These are phyloP conservation scores for Phytophthora lateralis DNA, from an alignment of 352 stramenopile species.

Conservation along the genomic window DNA sequence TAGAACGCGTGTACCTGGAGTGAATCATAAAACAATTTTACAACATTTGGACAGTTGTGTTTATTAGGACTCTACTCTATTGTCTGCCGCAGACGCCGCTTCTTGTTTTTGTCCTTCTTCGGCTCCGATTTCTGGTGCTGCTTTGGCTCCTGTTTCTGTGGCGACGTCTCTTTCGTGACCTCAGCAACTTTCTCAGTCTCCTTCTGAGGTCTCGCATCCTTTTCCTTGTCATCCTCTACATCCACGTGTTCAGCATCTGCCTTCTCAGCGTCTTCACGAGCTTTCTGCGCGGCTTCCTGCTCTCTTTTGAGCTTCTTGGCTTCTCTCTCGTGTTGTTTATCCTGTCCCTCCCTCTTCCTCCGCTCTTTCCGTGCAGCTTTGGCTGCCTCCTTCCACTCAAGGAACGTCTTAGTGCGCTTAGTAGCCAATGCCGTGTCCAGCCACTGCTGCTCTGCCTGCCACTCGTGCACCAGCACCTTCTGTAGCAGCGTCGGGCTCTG, in stretches of 20 bases:
- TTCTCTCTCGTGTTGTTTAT: slow-evolving; percentile 46
- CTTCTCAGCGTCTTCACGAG: background rate
- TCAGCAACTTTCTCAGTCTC: background rate
- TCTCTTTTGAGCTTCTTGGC: slow-evolving; percentile 47
- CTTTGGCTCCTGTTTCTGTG: slow-evolving; percentile 15
- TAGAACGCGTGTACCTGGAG: slow-evolving; percentile 7
- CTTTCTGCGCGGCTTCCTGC: slow-evolving; percentile 22
- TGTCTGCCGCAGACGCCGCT: slow-evolving; percentile 7
- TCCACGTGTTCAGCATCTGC: background rate
- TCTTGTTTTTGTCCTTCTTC: slow-evolving; percentile 31
- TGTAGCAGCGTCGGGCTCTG: slow-evolving; percentile 59
- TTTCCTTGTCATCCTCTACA: background rate
- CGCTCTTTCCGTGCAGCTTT: slow-evolving; percentile 65
- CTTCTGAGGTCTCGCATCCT: background rate
- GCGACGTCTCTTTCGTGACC: background rate
- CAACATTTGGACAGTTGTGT: slow-evolving; percentile 4
- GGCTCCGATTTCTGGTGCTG: slow-evolving; percentile 2
- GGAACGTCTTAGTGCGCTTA: slow-evolving; percentile 56
- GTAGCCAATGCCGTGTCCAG: slow-evolving; percentile 57
- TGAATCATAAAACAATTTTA: background rate
- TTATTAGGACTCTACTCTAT: slow-evolving; percentile 23
- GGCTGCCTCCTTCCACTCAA: slow-evolving; percentile 68
- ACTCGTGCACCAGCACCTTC: slow-evolving; percentile 73
- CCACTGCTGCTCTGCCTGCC: slow-evolving; percentile 63
- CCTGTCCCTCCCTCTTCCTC: slow-evolving; percentile 64